A percentile compares a stretch with the other conserved stretches of the same genome.
Evolutionary conservation across 1,139 yeast genomes (phyloP).

Genomic region (Pichia norvegensis): DNA sequence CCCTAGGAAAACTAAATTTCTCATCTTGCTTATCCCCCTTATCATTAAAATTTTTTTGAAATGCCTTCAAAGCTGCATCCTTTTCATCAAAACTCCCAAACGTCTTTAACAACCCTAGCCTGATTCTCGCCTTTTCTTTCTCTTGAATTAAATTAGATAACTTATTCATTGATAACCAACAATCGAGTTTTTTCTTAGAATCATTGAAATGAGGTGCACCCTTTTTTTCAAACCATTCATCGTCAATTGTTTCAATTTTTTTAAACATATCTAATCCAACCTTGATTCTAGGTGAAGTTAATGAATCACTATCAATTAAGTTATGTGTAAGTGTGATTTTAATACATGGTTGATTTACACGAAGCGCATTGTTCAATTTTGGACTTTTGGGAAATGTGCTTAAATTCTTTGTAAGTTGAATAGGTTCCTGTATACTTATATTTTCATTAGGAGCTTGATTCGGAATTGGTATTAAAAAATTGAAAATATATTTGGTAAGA

Average conservation of each 20-base stretch:
- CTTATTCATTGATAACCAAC: conserved; percentile 17
- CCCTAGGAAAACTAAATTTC: background rate
- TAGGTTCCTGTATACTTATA: conserved; percentile 12
- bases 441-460: conserved; percentile 14
- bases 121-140: conserved; percentile 17
- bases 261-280: conserved; percentile 12
- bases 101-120: conserved; percentile 17
- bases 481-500: conserved; percentile 15
- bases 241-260: conserved; percentile 9
- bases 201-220: conserved; percentile 6
- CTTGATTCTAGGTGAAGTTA: conserved; percentile 12
- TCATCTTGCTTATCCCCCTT: background rate
- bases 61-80: conserved; percentile 1
- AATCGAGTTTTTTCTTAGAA: conserved; percentile 10
- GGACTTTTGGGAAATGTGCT: conserved; percentile 7
- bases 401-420: conserved; percentile 7
- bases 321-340: conserved; percentile 14
- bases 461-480: conserved; percentile 23
- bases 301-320: conserved; percentile 10
- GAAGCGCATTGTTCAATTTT: conserved; percentile 2
- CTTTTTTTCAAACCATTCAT: conserved; percentile 15
- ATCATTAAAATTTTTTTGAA: conserved; percentile 1
- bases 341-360: conserved; percentile 14
- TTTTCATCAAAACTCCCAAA: conserved; percentile 6
- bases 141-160: conserved; percentile 20